Evolutionary conservation across 2,329 filamentous ascomycete species (phyloP).

Genomic region (Pleomassaria siparia): DNA sequence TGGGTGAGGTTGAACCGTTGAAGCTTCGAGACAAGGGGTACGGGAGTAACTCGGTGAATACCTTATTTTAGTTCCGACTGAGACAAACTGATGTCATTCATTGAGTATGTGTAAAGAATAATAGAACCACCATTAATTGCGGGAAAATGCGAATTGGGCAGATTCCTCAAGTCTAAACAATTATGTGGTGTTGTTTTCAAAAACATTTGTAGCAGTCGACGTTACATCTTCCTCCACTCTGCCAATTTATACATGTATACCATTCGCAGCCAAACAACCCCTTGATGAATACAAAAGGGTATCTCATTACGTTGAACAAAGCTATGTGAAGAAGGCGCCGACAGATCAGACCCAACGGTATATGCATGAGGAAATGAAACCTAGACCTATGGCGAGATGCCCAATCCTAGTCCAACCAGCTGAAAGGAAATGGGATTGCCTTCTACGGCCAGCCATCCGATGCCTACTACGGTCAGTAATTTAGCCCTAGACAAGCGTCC

Average conservation of each 20-base stretch:
- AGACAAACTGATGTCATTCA: background rate
- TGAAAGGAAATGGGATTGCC: constrained; percentile 74
- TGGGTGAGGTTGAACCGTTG: background rate
- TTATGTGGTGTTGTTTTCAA: too few relatives aligned
- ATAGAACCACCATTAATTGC: too few relatives aligned
- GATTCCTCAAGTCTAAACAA: too few relatives aligned
- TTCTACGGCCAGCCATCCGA: constrained; percentile 78
- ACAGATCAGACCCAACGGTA: background rate
- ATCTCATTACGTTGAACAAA: background rate
- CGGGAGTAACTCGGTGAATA: too few relatives aligned
- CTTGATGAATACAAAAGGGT: constrained; percentile 1
- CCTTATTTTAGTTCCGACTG: background rate
- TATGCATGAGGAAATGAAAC: background rate
- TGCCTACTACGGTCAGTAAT: constrained; percentile 60
- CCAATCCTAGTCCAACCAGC: constrained; percentile 53
- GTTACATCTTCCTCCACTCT: background rate
- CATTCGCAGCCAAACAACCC: too few relatives aligned
- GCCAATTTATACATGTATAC: too few relatives aligned
- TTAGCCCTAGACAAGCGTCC: background rate
- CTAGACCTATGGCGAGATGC: background rate
- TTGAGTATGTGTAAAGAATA: too few relatives aligned
- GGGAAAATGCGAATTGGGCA: too few relatives aligned
- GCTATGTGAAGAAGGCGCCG: background rate
- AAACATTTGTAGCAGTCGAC: too few relatives aligned
- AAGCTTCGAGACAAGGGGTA: background rate